Evolutionary conservation across 2,329 filamentous ascomycete species (phyloP), one percentile per base, ranked within the genome.

Genomic region (Boeremia exigua): DNA sequence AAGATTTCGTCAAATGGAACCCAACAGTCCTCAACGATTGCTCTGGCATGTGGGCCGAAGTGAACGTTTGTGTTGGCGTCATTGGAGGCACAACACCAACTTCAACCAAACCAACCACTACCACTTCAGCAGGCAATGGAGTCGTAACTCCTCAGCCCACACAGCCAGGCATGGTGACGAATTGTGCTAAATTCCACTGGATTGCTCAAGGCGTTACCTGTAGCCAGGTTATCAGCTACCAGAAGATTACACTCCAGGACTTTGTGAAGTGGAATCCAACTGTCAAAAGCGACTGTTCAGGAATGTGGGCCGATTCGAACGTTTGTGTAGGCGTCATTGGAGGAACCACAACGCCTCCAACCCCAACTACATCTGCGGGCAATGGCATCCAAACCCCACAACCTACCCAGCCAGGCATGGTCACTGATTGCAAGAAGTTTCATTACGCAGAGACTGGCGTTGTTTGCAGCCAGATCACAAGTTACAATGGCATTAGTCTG

Each of bases 261-360:
- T n/a, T n/a, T n/a, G n/a, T n/a, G n/a, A n/a, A n/a, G n/a, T n/a
- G n/a, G n/a, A n/a, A n/a, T n/a, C n/a, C n/a, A n/a, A n/a, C n/a
- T n/a, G n/a, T n/a, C n/a, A n/a, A n/a, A n/a, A n/a, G n/a, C n/a
- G n/a, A n/a, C n/a, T n/a, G n/a, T n/a, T n/a, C n/a, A n/a, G n/a
- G n/a, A n/a, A n/a, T n/a, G n/a, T n/a, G n/a, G n/a, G n/a, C n/a
- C n/a, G n/a, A n/a, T 8, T 43, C 49, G 12, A 48, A 58, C 30
- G 50, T 50, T 33, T 62, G 60, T 30, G 48, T 56, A 29, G 28
- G 47, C 39, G 10, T 49, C 36, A 38, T 52, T 17, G 54, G 38
- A 29, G 6, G 10, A 44, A n/a, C n/a, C n/a, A 14, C 27, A 15
- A 8, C 27, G 32, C 28, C 40, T 2, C 37, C 50, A 12, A 48